These are phyloP conservation scores for Colletotrichum eremochloae DNA, from an alignment of 2,329 filamentous ascomycete species.

Conservation along the genomic window DNA sequence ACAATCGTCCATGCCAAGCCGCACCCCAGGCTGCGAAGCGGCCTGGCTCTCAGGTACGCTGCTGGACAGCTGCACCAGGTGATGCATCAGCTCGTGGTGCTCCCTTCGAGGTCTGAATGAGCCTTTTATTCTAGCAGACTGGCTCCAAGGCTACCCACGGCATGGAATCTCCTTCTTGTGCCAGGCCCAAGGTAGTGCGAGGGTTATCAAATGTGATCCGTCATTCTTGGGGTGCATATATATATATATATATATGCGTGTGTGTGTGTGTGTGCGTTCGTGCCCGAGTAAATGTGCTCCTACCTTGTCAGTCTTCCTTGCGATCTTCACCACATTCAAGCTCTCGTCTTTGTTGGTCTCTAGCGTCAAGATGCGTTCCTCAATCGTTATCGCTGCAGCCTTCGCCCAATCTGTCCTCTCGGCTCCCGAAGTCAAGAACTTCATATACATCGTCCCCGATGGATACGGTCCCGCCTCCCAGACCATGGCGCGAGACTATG, in stretches of 20 bases:
- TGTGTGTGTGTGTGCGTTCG: too few relatives aligned
- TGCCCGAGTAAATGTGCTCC: background rate
- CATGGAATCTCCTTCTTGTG: conserved; percentile 4
- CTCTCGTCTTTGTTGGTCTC: conserved; percentile 9
- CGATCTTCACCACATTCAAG: conserved; percentile 7
- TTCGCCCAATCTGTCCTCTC: conserved; percentile 34
- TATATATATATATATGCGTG: conserved; percentile 8
- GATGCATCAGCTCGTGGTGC: conserved; percentile 26
- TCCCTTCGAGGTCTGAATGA: background rate
- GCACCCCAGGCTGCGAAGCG: conserved; percentile 16
- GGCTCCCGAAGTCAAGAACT: conserved; percentile 46
- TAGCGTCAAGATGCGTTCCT: conserved; percentile 37
- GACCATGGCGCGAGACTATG: conserved; percentile 48
- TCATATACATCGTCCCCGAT: conserved; percentile 52
- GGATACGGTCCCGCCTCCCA: conserved; percentile 50
- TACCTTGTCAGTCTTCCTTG: background rate
- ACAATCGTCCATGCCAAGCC: conserved; percentile 20
- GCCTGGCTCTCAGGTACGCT: conserved; percentile 40
- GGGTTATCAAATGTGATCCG: conserved; percentile 22
- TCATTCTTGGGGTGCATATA: background rate
- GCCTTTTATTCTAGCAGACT: background rate
- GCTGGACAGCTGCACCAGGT: conserved; percentile 20
- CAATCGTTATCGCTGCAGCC: conserved; percentile 16
- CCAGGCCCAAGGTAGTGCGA: background rate
- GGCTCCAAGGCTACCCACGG: background rate